Percentiles rank a stretch among this genome's conserved stretches.
Conservation (phyloP, 177 flowering plant genomes). For the Vitis hybrid region DNA sequence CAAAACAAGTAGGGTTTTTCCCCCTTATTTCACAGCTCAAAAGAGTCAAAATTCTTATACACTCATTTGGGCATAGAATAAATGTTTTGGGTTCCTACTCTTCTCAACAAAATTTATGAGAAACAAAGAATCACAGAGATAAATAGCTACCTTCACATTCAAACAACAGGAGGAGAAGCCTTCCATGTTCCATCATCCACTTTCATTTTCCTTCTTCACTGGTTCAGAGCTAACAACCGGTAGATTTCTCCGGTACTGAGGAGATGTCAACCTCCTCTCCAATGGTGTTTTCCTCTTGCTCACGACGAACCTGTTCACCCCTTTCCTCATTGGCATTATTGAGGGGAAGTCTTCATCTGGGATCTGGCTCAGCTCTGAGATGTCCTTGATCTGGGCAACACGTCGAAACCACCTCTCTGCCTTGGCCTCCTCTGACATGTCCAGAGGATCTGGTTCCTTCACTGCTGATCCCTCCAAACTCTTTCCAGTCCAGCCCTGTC, state of each 20-base stretch:
- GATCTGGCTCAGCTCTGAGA: conserved; percentile 88
- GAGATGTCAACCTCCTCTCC: conserved; percentile 87
- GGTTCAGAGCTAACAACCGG: conserved; percentile 73
- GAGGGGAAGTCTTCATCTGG: conserved; percentile 97
- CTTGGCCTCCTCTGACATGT: conserved; percentile 99
- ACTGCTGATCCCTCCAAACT: conserved; percentile 96
- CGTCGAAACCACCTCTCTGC: conserved; percentile 95
- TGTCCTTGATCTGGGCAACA: conserved; percentile 92
- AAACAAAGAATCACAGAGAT: no score
- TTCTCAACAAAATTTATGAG: no score
- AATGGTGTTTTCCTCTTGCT: conserved; percentile 97
- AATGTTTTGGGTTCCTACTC: no score
- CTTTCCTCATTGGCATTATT: conserved; percentile 99
- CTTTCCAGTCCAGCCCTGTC: conserved; percentile 54
- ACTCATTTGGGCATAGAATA: no score
- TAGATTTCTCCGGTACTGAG: conserved; percentile 80
- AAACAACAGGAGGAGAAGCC: no score
- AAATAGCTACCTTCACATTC: no score
- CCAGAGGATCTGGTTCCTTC: conserved; percentile 80
- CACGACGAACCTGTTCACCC: conserved; percentile 93
- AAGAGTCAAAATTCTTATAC: no score
- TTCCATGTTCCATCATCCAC: conserved; percentile 22
- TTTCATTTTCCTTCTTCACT: conserved; percentile 36
- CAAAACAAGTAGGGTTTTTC: no score
- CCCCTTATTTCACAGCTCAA: no score